phyloP scores from a whole-genome alignment of 768 basidiomycete genomes.

The Coprinopsis marcescibilis region DNA sequence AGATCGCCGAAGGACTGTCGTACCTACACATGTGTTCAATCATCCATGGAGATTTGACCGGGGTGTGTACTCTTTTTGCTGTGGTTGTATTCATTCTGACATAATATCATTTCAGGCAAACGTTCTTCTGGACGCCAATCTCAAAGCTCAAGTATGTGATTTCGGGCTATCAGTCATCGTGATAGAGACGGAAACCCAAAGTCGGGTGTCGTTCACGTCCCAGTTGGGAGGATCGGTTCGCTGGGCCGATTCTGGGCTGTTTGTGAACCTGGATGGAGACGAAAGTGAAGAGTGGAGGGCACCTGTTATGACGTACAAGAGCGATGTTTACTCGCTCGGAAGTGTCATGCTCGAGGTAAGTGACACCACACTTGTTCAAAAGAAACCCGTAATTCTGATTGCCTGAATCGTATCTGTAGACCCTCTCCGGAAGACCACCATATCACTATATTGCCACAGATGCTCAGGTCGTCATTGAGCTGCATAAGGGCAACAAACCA shows the following conservation, averaged over 20 bases:
- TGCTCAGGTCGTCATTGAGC: slow-evolving; percentile 36
- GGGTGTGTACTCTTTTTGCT: slow-evolving; percentile 21
- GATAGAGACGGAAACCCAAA: slow-evolving; percentile 24
- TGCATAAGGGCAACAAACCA: slow-evolving; percentile 35
- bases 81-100: slow-evolving; percentile 1
- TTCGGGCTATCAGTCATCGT: slow-evolving; percentile 41
- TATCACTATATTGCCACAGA: slow-evolving; percentile 35
- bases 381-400: not conserved
- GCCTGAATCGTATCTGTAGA: slow-evolving; percentile 15
- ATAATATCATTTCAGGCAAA: slow-evolving; percentile 32
- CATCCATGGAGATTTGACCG: slow-evolving; percentile 39
- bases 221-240: slow-evolving; percentile 40
- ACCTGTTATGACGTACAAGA: slow-evolving; percentile 22
- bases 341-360: slow-evolving; percentile 39
- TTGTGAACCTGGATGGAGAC: slow-evolving; percentile 14
- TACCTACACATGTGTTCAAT: slow-evolving; percentile 34
- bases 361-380: no score
- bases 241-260: slow-evolving; percentile 42
- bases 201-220: slow-evolving; percentile 25
- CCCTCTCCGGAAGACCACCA: slow-evolving; percentile 36
- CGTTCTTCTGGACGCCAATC: slow-evolving; percentile 36
- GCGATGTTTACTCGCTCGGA: slow-evolving; percentile 43
- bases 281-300: slow-evolving; percentile 21
- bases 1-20: slow-evolving; percentile 32
- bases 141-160: slow-evolving; percentile 38